These are phyloP conservation scores for Hansenula sp. DNA, from an alignment of 1,139 yeast species.

Conservation along the genomic window DNA sequence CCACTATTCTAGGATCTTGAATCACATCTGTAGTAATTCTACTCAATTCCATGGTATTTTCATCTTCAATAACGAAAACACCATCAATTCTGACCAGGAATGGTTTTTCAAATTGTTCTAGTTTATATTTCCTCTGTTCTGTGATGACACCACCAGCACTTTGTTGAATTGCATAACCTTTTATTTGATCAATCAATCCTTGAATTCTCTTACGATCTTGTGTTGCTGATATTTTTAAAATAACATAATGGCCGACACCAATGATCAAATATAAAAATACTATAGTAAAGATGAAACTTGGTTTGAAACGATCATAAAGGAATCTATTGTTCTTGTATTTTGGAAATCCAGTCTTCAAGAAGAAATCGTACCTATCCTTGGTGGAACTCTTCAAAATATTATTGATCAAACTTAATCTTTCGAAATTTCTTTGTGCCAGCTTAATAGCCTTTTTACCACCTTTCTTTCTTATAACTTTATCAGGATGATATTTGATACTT, in stretches of 20 bases:
- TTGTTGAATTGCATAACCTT: conserved; percentile 21
- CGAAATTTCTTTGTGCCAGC: conserved; percentile 34
- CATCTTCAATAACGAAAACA: conserved; percentile 61
- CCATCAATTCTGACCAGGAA: conserved; percentile 70
- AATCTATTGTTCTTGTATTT: conserved; percentile 57
- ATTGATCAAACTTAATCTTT: conserved; percentile 71
- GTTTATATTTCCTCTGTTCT: conserved; percentile 28
- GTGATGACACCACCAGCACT: conserved; percentile 25
- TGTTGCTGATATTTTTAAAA: conserved; percentile 50
- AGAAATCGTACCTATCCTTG: conserved; percentile 81
- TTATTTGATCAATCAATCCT: conserved; percentile 46
- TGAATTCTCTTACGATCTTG: conserved; percentile 61
- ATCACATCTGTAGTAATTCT: conserved; percentile 23
- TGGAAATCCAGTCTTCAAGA: conserved; percentile 83
- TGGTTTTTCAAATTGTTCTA: conserved; percentile 47
- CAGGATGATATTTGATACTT: conserved; percentile 79
- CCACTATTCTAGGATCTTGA: conserved; percentile 45
- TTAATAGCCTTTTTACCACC: conserved; percentile 24
- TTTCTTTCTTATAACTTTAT: conserved; percentile 52
- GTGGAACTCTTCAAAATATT: conserved; percentile 63
- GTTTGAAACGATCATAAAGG: conserved; percentile 52
- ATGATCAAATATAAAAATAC: conserved; percentile 44
- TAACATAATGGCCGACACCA: conserved; percentile 56
- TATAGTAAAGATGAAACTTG: conserved; percentile 49
- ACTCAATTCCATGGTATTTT: conserved; percentile 31